Evolutionary conservation across 1,284 basidiomycete species (phyloP).

Genomic region (Phylloboletellus chloephorus): DNA sequence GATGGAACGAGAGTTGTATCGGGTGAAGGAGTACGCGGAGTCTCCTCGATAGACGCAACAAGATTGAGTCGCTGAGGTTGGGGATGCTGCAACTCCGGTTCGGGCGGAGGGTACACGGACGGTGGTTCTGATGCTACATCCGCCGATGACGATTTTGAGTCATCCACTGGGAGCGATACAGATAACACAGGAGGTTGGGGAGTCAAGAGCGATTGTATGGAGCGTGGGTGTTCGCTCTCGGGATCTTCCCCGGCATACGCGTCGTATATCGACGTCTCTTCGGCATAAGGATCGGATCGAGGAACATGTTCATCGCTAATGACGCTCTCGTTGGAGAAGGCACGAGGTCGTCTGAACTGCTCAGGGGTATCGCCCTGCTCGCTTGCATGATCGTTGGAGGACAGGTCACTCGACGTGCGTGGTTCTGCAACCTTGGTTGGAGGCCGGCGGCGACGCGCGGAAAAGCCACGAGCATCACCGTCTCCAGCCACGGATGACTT

Average conservation of each 20-base stretch:
- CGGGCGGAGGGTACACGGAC: slow-evolving; percentile 16
- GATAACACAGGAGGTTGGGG: slow-evolving; percentile 28
- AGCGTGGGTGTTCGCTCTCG: slow-evolving; percentile 43
- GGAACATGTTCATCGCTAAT: slow-evolving; percentile 24
- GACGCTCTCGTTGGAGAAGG: slow-evolving; percentile 45
- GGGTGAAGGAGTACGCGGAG: slow-evolving; percentile 46
- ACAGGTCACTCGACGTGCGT: slow-evolving; percentile 57
- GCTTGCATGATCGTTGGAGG: slow-evolving; percentile 53
- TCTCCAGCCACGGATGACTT: slow-evolving; percentile 71
- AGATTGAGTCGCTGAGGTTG: slow-evolving; percentile 39
- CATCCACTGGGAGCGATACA: slow-evolving; percentile 26
- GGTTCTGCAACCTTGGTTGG: slow-evolving; percentile 33
- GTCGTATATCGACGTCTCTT: slow-evolving; percentile 78
- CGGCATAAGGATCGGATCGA: slow-evolving; percentile 67
- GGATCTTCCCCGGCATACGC: slow-evolving; percentile 62
- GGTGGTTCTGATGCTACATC: slow-evolving; percentile 30
- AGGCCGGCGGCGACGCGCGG: slow-evolving; percentile 34
- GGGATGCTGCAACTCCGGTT: slow-evolving; percentile 55
- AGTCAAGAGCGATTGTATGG: slow-evolving; percentile 24
- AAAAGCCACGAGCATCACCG: slow-evolving; percentile 77
- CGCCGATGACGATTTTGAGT: slow-evolving; percentile 32
- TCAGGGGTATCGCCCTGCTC: slow-evolving; percentile 54
- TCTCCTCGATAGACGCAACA: slow-evolving; percentile 31
- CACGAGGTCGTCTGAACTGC: slow-evolving; percentile 34
- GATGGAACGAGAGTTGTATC: slow-evolving; percentile 26